Percentiles rank a stretch among this genome's conserved stretches.
phyloP scores from a whole-genome alignment of 202 grass and related monocot genomes.

The Miscanthus sacchariflorus region DNA sequence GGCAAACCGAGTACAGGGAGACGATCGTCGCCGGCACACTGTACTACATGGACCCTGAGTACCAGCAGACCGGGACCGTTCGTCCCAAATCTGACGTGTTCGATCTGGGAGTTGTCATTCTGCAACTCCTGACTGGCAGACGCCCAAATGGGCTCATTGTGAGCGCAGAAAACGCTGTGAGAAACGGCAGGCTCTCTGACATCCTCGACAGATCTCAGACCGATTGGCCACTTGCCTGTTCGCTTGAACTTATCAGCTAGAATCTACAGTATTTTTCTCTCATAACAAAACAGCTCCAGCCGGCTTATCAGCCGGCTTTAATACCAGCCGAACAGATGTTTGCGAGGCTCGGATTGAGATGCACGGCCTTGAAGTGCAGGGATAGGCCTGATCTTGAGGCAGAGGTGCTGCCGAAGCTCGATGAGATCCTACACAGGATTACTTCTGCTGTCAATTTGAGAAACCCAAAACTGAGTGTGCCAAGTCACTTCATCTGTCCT shows the following conservation, averaged over 20 bases:
- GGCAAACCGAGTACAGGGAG: constrained; percentile 84
- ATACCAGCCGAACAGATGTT: constrained; percentile 46
- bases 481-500: constrained; percentile 83
- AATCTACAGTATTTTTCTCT: no score
- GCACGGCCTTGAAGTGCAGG: constrained; percentile 73
- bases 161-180: constrained; percentile 53
- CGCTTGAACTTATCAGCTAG: no score
- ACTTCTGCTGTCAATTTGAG: constrained; percentile 45
- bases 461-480: constrained; percentile 39
- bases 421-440: constrained; percentile 59
- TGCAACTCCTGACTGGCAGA: constrained; percentile 76
- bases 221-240: constrained; percentile 56
- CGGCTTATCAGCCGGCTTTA: no score
- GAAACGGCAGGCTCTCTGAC: constrained; percentile 37
- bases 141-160: constrained; percentile 68
- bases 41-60: constrained; percentile 97
- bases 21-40: constrained; percentile 82
- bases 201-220: constrained; percentile 62
- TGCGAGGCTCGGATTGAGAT: constrained; percentile 70
- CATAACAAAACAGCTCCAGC: no score
- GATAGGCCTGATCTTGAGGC: constrained; percentile 75
- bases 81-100: constrained; percentile 86
- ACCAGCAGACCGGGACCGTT: constrained; percentile 85
- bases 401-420: constrained; percentile 71
- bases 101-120: constrained; percentile 71